Evolutionary conservation across 257 asterid genomes (phyloP), one percentile per base, ranked within the genome.

Genomic region (Fraxinus cuspidata): DNA sequence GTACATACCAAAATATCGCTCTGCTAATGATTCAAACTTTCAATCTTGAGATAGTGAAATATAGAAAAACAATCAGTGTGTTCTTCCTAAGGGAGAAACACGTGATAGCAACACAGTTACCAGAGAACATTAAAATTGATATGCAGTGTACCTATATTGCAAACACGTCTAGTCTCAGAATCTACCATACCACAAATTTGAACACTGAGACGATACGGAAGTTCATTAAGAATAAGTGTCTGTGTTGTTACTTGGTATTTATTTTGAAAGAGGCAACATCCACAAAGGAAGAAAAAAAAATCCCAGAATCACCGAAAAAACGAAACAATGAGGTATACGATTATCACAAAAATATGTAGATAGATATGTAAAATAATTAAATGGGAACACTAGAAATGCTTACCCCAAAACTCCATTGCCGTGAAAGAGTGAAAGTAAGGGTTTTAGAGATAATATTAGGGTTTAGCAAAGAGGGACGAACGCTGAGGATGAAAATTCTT

Each of bases 341-440:
- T 11, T 1, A 49, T 44, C 16, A 5, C 3, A 16, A 37, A 60
- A 60, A 25, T 2, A 60, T 7, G 31, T 23, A 60, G 68, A 60
- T 25, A 25, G 15, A 23, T 2, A 3, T 2, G 69, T 63, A 63
- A 63, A 15, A 63, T 27, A 25, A 29, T 19, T 11, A 31, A 56
- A 27, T 0, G 2, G 9, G 44, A 16, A 2, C 11, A 42, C 1
- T 47, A n/a, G 44, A 79, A 44, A 78, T 64, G 0, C 42, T 72
- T 85, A 89, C 96, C 91, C 96, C 96, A 91, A 66, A 91, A 91
- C 83, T 89, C 90, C 96, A 89, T 91, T 40, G 74, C 77, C 35
- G 53, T 9, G 56, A 68, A 29, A 44, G 27, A 60, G 72, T 31
- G 74, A 75, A 18, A 25, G 35, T 1, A 49, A n/a, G 79, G 81